phyloP scores from a whole-genome alignment of 805 yeast species.

The Metschnikowia gruessii region DNA sequence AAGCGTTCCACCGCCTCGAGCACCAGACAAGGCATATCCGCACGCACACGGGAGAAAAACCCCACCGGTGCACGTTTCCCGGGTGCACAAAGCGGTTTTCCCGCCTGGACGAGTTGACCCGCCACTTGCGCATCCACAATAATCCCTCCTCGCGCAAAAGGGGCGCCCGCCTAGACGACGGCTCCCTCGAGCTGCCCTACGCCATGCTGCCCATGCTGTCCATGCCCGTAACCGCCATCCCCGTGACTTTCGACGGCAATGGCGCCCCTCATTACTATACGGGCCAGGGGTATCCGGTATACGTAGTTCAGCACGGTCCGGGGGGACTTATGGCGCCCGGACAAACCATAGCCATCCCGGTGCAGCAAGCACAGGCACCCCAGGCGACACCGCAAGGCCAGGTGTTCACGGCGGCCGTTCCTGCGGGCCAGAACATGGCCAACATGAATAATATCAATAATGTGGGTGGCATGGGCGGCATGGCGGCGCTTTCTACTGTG shows the following conservation, averaged over 20 bases:
- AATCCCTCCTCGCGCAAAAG: constrained; percentile 40
- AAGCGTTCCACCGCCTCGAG: constrained; percentile 84
- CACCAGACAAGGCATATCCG: constrained; percentile 90
- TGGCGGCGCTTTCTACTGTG: constrained; percentile 3
- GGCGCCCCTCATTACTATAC: constrained; percentile 33
- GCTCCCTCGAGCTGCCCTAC: constrained; percentile 4
- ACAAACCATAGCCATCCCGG: constrained; percentile 14
- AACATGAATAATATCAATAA: background rate
- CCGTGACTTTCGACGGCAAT: constrained; percentile 31
- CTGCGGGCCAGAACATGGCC: background rate
- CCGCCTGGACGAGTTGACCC: constrained; percentile 79
- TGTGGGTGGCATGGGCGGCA: too few relatives aligned
- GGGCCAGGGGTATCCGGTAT: constrained; percentile 34
- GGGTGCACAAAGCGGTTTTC: constrained; percentile 81
- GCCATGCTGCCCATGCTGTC: constrained; percentile 8
- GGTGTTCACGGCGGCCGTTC: background rate
- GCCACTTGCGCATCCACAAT: constrained; percentile 79
- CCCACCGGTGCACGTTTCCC: constrained; percentile 79
- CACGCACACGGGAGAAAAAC: constrained; percentile 92
- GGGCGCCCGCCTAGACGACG: constrained; percentile 11
- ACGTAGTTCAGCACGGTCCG: constrained; percentile 28
- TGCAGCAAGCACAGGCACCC: constrained; percentile 4
- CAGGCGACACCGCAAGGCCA: background rate
- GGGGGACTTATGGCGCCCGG: constrained; percentile 4
- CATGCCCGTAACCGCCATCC: constrained; percentile 21